Evolutionary conservation across 768 basidiomycete species (phyloP), one percentile per base, ranked within the genome.

Genomic region (Naematelia aurantialba): DNA sequence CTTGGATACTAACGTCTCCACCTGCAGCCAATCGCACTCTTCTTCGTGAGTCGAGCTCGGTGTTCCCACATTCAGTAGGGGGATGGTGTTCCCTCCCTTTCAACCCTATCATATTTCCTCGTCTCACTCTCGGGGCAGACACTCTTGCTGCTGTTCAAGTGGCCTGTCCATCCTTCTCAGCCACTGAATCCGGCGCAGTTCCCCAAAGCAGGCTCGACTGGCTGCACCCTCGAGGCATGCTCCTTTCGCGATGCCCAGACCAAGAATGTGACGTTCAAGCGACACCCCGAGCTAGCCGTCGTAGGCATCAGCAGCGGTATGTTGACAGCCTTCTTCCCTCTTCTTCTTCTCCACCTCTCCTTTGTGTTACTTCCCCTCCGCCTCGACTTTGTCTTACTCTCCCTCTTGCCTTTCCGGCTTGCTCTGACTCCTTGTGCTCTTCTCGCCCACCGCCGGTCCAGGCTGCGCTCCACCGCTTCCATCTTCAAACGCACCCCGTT

Each of bases 221-320:
- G 87, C 4, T 91, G 90, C 76, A 92, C 88, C 17, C 85, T 82
- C 68, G 85, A 91, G 75, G 89, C 87, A 1, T 90, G 89, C 67
- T 81, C 85, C 53, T 90, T 92, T 76, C 83, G 89, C 24, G 87
- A 91, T 78, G 88, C 88, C 2, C 77, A 88, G 45, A 82, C 79
- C 31, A 83, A 87, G 81, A 85, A 68, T 48, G 53, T 60, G 4
- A 79, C 80, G 24, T 91, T 87, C 77, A 84, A 85, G 70, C 78
- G 82, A 44, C 83, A 67, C 80, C 27, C 83, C 0, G 62, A 85
- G 30, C 82, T 88, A 30, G 79, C 82, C 46, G 81, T 92, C 30
- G 79, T 92, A 31, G 90, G 90, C 8, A 80, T 92, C 62, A 87
- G 87, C 69, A 80, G 83, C 19, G 74, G 74, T 72, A 34, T 24